Percentiles rank a stretch among this genome's conserved stretches.
phyloP scores from a whole-genome alignment of 352 stramenopile genomes.

The Plasmopara halstedii region DNA sequence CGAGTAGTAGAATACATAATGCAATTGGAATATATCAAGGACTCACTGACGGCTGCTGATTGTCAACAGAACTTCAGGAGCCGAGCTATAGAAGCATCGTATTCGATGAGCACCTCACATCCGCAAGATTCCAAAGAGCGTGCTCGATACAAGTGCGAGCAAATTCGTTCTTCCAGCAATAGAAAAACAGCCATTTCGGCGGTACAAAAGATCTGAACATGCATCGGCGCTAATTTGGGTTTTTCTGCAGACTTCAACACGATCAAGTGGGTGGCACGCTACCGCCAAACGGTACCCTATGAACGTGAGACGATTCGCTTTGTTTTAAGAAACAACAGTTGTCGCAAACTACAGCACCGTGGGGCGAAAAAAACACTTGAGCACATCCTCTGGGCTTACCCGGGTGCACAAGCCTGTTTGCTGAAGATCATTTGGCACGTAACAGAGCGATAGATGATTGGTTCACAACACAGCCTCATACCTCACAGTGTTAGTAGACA shows the following conservation, averaged over 20 bases:
- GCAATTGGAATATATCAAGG: no score
- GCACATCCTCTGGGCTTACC: neutral
- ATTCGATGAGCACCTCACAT: neutral
- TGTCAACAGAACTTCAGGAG: neutral
- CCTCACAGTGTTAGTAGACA: no score
- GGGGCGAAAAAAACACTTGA: neutral
- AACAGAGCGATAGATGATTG: no score
- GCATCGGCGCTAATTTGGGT: neutral
- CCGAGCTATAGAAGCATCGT: neutral
- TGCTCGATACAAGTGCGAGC: neutral
- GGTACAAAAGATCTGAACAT: neutral
- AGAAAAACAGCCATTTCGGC: neutral
- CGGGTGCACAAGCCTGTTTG: neutral
- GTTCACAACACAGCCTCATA: no score
- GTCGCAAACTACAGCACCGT: neutral
- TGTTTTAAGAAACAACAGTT: no score
- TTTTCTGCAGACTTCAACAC: neutral
- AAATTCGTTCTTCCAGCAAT: neutral
- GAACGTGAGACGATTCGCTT: no score
- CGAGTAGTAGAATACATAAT: no score
- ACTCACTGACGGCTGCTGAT: neutral
- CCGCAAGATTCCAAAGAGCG: neutral
- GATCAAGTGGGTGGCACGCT: neutral
- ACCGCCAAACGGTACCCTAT: no score
- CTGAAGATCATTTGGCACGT: neutral